Base-by-base conservation (phyloP, 352 stramenopile species). In the Phytophthora sp. region DNA sequence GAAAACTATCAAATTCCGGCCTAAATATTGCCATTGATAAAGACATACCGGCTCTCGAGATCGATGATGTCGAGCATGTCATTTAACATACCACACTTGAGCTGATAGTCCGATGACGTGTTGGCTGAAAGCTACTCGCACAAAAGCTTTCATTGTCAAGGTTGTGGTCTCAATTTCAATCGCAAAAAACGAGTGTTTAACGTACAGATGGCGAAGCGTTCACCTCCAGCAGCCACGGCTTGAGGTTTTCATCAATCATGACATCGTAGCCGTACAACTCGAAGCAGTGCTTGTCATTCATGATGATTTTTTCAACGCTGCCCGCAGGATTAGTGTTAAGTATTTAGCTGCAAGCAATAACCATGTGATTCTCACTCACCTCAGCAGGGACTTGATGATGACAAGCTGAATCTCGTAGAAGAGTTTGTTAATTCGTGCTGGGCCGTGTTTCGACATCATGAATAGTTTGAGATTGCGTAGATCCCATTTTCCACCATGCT, bases 241-340 rank as follows among this genome's bases (percentile, higher is more conserved):
- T 96, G 47, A 98, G 76, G 18, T 90, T 91, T 65, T 95, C 82
- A 59, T 97, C 92, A 45, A 97, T 95, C 82, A 98, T 94, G 38
- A 97, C 80, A 57, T 97, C 91, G 63, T 96, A 98, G 33, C 94
- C 95, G 71, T 98, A 98, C 15, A 98, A 78, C 66, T 98, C 90
- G 53, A 98, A 98, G 79, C 93, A 98, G 77, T 98, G 93, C 59
- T 97, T 97, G 78, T 98, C 94, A 56, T 96, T 94, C 55, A 98
- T 97, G 63, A 98, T 98, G 59, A 96, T 87, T 59, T 97, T 93
- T 73, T 98, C 91, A 27, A 98, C 91, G 33, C 84, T 85, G 27
- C 5, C 41, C 1, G 6, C 13, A n/a, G 56, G 18, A 62, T 13
- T 2, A 41, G 21, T 18, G 24, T 46, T 47, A 36, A 16, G 6